Percentiles rank a stretch among this genome's conserved stretches.
phyloP scores from a whole-genome alignment of 2,329 filamentous ascomycete genomes.

The Colletotrichum zoysiae region DNA sequence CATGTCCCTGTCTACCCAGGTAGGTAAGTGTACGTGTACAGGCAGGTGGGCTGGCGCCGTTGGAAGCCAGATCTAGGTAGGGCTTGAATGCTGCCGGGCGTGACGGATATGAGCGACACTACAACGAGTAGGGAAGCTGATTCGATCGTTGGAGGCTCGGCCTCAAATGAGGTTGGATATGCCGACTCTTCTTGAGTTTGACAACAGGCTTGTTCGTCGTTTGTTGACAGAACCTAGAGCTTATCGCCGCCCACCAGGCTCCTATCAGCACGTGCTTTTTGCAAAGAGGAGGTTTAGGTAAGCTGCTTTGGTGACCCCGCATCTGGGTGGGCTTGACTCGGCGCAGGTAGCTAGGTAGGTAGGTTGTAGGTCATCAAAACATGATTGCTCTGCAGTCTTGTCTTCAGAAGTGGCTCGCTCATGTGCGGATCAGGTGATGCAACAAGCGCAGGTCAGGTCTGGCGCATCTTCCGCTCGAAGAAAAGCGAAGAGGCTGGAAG shows the following conservation, averaged over 20 bases:
- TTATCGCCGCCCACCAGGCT: background rate
- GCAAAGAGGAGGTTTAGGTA: background rate
- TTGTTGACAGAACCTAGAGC: background rate
- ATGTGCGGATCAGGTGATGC: background rate
- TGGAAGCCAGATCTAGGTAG: conserved; percentile 16
- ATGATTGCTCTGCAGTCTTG: background rate
- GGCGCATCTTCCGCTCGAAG: conserved; percentile 8
- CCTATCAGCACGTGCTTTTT: conserved; percentile 5
- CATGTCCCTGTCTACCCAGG: conserved; percentile 14
- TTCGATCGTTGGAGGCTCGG: background rate
- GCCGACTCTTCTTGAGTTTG: too few species aligned
- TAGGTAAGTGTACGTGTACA: too few species aligned
- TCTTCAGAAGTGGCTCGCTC: conserved; percentile 13
- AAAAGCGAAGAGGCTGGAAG: conserved; percentile 35
- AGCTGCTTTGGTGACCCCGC: conserved; percentile 7
- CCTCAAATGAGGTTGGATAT: background rate
- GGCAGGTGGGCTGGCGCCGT: conserved; percentile 1
- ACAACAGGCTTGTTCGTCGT: background rate
- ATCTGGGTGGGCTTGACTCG: conserved; percentile 9
- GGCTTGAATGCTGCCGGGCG: conserved; percentile 9
- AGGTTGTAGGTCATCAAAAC: conserved; percentile 16
- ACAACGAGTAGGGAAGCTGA: background rate
- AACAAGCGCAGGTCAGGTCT: conserved; percentile 13
- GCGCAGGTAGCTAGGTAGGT: conserved; percentile 11
- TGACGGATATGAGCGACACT: conserved; percentile 17